These are phyloP conservation scores for Prinsepia uniflora DNA, from an alignment of 306 rosid genomes.

Conservation along the genomic window DNA sequence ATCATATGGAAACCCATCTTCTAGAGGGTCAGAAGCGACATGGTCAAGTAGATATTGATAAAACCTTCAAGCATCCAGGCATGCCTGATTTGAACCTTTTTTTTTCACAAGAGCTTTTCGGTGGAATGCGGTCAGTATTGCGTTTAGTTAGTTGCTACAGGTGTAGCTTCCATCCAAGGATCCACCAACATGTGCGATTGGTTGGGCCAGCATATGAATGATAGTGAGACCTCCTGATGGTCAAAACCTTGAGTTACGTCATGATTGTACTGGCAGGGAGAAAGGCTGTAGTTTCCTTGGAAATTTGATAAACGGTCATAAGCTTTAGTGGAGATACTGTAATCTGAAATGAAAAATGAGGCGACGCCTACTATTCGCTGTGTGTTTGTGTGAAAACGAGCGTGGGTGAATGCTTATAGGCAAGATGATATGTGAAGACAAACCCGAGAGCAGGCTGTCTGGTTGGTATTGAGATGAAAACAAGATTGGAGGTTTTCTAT, in stretches of 20 bases:
- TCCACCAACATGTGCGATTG: neutral
- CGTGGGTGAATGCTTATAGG: neutral
- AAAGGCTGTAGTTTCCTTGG: neutral
- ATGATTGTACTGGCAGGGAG: neutral
- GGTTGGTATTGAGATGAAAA: neutral
- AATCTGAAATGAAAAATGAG: slow-evolving; percentile 14
- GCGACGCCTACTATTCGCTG: neutral
- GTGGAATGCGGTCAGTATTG: slow-evolving; percentile 12
- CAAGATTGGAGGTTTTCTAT: slow-evolving; percentile 6
- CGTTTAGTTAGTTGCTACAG: slow-evolving; percentile 20
- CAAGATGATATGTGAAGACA: slow-evolving; percentile 1
- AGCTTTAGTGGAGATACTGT: slow-evolving; percentile 15
- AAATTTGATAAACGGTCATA: slow-evolving; percentile 5
- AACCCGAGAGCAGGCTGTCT: neutral
- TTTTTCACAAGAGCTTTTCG: slow-evolving; percentile 17
- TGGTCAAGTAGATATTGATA: slow-evolving; percentile 49
- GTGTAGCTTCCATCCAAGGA: slow-evolving; percentile 18
- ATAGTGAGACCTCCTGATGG: neutral
- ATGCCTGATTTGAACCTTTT: slow-evolving; percentile 20
- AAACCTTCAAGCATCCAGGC: neutral
- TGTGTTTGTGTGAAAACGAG: neutral
- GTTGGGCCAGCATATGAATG: neutral
- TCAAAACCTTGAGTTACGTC: slow-evolving; percentile 14
- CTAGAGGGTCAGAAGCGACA: slow-evolving; percentile 53
- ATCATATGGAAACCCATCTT: slow-evolving; percentile 48